Evolutionary conservation across 2,329 filamentous ascomycete species (phyloP).

Genomic region (Phialocephala sp.): DNA sequence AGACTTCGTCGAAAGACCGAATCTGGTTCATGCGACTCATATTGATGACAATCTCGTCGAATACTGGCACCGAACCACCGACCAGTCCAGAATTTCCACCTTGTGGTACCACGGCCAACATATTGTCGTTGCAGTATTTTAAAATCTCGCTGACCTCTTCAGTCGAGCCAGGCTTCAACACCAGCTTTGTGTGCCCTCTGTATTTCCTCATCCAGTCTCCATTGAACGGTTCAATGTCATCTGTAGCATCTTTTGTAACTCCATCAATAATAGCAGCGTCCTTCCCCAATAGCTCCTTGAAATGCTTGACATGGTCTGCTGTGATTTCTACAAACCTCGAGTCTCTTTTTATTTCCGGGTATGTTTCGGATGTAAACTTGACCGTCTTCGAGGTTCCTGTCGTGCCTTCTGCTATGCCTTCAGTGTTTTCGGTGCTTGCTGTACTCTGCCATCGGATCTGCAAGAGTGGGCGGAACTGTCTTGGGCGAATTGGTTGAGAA

Average conservation of each 20-base stretch:
- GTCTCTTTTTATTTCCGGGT: conserved; percentile 83
- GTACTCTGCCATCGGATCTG: conserved; percentile 42
- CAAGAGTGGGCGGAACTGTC: conserved; percentile 31
- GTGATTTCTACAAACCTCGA: conserved; percentile 76
- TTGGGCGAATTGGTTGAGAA: conserved; percentile 21
- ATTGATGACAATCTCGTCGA: conserved; percentile 97
- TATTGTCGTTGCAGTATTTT: conserved; percentile 92
- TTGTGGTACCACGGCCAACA: conserved; percentile 92
- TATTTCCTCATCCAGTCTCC: conserved; percentile 99
- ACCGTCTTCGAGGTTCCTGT: conserved; percentile 50
- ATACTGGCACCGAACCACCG: conserved; percentile 93
- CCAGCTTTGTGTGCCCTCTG: conserved; percentile 84
- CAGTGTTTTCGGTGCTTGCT: conserved; percentile 38
- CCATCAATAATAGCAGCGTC: conserved; percentile 85
- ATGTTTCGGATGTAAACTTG: conserved; percentile 85
- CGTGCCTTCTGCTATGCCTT: conserved; percentile 38
- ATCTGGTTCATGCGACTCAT: conserved; percentile 90
- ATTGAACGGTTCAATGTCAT: conserved; percentile 92
- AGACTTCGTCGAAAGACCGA: conserved; percentile 89
- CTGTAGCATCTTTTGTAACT: conserved; percentile 72
- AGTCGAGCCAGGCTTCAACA: conserved; percentile 83
- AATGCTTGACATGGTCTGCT: conserved; percentile 79
- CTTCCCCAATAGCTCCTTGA: conserved; percentile 79
- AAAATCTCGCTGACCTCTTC: conserved; percentile 90
- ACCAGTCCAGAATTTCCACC: conserved; percentile 97